These are phyloP conservation scores for Acephala macrosclerotiorum DNA, from an alignment of 2,329 filamentous ascomycete species.

Conservation along the genomic window DNA sequence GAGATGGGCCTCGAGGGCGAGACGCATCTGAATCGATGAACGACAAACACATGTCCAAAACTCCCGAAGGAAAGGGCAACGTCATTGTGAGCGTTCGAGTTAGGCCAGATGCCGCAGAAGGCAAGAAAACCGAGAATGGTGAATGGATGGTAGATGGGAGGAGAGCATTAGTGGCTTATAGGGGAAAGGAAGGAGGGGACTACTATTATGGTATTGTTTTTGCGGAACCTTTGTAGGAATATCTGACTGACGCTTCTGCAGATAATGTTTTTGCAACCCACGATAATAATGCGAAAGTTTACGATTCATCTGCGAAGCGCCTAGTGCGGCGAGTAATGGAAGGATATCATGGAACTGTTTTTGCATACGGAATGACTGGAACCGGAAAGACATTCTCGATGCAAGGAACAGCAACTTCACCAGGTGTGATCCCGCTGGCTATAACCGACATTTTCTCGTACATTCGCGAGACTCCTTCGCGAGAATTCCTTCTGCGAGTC, in stretches of 20 bases:
- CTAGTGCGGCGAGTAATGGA: constrained; percentile 98
- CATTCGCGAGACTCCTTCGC: constrained; percentile 92
- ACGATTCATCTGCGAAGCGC: constrained; percentile 92
- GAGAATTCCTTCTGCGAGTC: constrained; percentile 93
- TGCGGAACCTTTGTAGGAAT: not conserved
- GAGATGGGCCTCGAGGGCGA: constrained; percentile 57
- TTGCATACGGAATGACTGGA: constrained; percentile 98
- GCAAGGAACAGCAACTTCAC: constrained; percentile 95
- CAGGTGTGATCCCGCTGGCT: constrained; percentile 94
- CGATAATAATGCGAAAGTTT: constrained; percentile 94
- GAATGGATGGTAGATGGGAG: constrained; percentile 95
- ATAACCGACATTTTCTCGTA: constrained; percentile 99
- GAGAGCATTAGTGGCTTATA: constrained; percentile 81
- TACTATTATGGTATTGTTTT: constrained; percentile 81
- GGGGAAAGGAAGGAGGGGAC: constrained; percentile 89
- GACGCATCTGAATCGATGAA: constrained; percentile 41
- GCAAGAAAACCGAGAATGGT: constrained; percentile 64
- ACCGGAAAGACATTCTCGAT: constrained; percentile 99
- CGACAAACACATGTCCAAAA: constrained; percentile 55
- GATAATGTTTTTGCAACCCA: constrained; percentile 97
- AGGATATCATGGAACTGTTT: constrained; percentile 97
- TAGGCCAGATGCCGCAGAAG: constrained; percentile 77
- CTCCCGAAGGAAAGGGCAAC: constrained; percentile 83
- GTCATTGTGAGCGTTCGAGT: constrained; percentile 95
- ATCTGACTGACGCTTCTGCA: constrained; percentile 48